These are phyloP conservation scores for Camellia granthamiana DNA, from an alignment of 148 eudicot genomes.

Conservation along the genomic window DNA sequence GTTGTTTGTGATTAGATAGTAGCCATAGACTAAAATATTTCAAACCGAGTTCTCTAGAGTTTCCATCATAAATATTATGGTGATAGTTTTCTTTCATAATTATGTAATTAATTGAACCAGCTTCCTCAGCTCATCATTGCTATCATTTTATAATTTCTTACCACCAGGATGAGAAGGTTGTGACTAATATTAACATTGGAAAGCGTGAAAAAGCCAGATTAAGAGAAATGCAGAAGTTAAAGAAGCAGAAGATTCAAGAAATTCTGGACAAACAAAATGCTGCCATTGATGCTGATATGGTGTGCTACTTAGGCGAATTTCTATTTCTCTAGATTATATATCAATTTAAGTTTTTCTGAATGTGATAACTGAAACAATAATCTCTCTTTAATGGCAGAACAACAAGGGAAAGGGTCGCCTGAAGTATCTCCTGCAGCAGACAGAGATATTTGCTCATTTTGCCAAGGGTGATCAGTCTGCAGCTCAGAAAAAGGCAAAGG, in stretches of 20 bases:
- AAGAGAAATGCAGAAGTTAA: conserved; percentile 77
- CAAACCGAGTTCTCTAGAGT: background rate
- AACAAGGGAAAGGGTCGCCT: conserved; percentile 92
- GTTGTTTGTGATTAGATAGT: background rate
- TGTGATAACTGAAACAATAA: background rate
- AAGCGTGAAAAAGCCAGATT: conserved; percentile 78
- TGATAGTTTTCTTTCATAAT: background rate
- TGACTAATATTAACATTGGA: conserved; percentile 39
- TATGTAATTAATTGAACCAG: background rate
- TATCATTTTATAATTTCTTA: background rate
- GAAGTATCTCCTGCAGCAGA: conserved; percentile 90
- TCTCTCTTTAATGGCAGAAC: conserved; percentile 46
- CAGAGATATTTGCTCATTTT: conserved; percentile 96
- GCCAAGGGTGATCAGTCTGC: conserved; percentile 81
- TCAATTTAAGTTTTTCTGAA: background rate
- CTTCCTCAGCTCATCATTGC: background rate
- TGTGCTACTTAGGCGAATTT: conserved; percentile 19
- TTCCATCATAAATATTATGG: background rate
- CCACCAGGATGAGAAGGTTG: conserved; percentile 52
- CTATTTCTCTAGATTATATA: background rate
- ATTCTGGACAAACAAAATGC: conserved; percentile 83
- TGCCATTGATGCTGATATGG: conserved; percentile 92
- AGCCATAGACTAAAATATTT: background rate
- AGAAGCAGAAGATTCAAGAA: conserved; percentile 89
- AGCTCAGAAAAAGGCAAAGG: conserved; percentile 60